Percentiles rank a stretch among this genome's conserved stretches.
phyloP scores from a whole-genome alignment of 129 eudicot species.

The Lactuca sativa region DNA sequence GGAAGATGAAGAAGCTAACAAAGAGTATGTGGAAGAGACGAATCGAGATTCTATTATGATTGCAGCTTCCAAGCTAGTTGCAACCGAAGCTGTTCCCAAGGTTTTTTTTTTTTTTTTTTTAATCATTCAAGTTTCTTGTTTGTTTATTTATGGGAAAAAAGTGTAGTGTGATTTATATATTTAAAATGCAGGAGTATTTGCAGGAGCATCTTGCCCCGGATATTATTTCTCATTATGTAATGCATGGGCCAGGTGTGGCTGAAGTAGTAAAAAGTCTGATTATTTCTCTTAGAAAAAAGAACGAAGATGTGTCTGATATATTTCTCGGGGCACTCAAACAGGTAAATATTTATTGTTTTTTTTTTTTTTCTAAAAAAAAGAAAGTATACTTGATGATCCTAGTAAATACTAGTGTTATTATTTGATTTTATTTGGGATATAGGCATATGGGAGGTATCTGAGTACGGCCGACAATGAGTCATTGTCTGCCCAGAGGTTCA shows the following conservation, averaged over 20 bases:
- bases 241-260: slow-evolving; percentile 77
- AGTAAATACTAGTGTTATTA: not conserved
- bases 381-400: not conserved
- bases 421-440: slow-evolving; percentile 12
- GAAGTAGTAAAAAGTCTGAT: slow-evolving; percentile 80
- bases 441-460: slow-evolving; percentile 75
- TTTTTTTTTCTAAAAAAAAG: too few relatives aligned
- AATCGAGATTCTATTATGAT: slow-evolving; percentile 77
- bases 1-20: slow-evolving; percentile 82
- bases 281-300: slow-evolving; percentile 63
- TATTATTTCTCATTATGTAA: slow-evolving; percentile 70
- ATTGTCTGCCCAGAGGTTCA: slow-evolving; percentile 46
- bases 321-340: slow-evolving; percentile 70
- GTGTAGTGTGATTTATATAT: not conserved
- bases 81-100: slow-evolving; percentile 73
- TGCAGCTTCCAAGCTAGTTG: slow-evolving; percentile 83
- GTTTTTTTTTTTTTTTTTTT: slow-evolving; percentile 30
- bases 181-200: slow-evolving; percentile 22
- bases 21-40: slow-evolving; percentile 88
- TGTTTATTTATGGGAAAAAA: slow-evolving; percentile 6
- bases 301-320: slow-evolving; percentile 56
- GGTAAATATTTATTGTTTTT: slow-evolving; percentile 34
- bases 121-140: not conserved
- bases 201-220: slow-evolving; percentile 89
- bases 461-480: slow-evolving; percentile 40